phyloP scores from a whole-genome alignment of 805 yeast species.

The Komagataella pseudopastoris region DNA sequence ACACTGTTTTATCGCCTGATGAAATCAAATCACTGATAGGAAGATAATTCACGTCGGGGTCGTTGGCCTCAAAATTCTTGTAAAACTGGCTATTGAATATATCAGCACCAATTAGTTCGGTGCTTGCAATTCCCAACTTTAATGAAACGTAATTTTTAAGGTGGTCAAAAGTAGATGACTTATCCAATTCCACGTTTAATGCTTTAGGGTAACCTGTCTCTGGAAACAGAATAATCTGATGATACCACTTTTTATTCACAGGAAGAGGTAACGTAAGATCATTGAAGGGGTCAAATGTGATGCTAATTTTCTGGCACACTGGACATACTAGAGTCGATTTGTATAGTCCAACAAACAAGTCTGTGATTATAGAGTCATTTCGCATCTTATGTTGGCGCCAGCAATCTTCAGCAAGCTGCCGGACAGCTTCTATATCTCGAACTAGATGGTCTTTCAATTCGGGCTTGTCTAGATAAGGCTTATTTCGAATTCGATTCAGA shows the following conservation, averaged over 20 bases:
- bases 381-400: conserved; percentile 73
- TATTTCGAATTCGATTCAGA: conserved; percentile 64
- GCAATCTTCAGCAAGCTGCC: conserved; percentile 54
- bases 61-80: conserved; percentile 44
- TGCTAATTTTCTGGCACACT: conserved; percentile 59
- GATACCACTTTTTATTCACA: conserved; percentile 57
- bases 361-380: conserved; percentile 76
- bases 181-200: conserved; percentile 62
- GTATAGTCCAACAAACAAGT: conserved; percentile 81
- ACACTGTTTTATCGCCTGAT: conserved; percentile 46
- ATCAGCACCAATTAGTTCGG: conserved; percentile 38
- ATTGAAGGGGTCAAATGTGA: conserved; percentile 89
- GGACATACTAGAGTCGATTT: conserved; percentile 88
- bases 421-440: conserved; percentile 35
- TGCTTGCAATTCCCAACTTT: conserved; percentile 22
- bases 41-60: conserved; percentile 42
- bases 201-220: conserved; percentile 31
- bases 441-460: conserved; percentile 56
- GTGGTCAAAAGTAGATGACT: conserved; percentile 49
- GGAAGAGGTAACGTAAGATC: conserved; percentile 88
- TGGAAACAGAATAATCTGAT: conserved; percentile 50
- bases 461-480: conserved; percentile 85
- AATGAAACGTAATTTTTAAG: conserved; percentile 47
- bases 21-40: conserved; percentile 59
- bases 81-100: conserved; percentile 58